phyloP scores from a whole-genome alignment of 495 filamentous ascomycete species.

The Penicillium arizonense region DNA sequence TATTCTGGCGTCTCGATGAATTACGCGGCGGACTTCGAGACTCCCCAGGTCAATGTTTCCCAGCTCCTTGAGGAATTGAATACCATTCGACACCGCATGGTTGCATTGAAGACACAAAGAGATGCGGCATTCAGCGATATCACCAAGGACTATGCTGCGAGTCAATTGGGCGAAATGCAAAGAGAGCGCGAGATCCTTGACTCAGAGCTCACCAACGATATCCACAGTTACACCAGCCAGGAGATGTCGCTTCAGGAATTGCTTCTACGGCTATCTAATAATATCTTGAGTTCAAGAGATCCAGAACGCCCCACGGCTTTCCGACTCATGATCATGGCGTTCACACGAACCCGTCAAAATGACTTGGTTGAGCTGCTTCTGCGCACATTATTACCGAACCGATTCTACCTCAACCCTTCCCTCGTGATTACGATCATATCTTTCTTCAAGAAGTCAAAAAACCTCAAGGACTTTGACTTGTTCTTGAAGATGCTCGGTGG shows the following conservation, averaged over 20 bases:
- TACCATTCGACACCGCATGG: constrained; percentile 29
- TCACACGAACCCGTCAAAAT: constrained; percentile 39
- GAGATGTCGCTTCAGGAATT: constrained; percentile 38
- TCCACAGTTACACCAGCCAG: constrained; percentile 26
- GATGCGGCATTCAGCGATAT: constrained; percentile 29
- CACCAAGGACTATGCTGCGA: constrained; percentile 15
- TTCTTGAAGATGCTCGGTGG: constrained; percentile 43
- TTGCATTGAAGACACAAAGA: constrained; percentile 20
- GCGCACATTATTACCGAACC: constrained; percentile 38
- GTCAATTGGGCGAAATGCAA: constrained; percentile 9
- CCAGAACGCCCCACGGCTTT: constrained; percentile 37
- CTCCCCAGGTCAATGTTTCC: constrained; percentile 30
- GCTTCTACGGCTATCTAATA: constrained; percentile 35
- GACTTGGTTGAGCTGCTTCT: constrained; percentile 40
- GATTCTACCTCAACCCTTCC: constrained; percentile 35
- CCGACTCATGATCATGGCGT: constrained; percentile 35
- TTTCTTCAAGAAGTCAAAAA: constrained; percentile 43
- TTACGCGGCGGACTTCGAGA: constrained; percentile 25
- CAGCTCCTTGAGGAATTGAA: constrained; percentile 36
- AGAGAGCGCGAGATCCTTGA: constrained; percentile 26
- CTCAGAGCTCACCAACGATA: constrained; percentile 29
- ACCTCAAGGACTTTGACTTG: constrained; percentile 42
- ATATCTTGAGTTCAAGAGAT: constrained; percentile 31
- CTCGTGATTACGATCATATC: constrained; percentile 36
- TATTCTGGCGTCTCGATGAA: constrained; percentile 39